phyloP scores from a whole-genome alignment of 2,329 filamentous ascomycete species.

The Cryphonectria japonica region DNA sequence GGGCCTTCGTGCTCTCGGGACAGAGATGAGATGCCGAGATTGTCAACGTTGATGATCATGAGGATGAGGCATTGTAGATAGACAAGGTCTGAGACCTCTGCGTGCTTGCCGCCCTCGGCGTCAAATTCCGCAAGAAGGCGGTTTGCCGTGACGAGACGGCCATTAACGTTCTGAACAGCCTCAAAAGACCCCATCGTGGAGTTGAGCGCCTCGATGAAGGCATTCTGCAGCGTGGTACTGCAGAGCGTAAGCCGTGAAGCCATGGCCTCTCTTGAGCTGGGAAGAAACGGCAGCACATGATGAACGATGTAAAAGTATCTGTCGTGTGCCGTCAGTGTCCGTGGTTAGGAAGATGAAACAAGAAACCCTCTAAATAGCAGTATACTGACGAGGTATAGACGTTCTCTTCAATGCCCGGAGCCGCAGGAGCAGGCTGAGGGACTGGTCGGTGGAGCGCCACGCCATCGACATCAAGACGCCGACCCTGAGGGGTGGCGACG shows the following conservation, averaged over 20 bases:
- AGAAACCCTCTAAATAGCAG: background rate
- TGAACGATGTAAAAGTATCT: constrained; percentile 70
- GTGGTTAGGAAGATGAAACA: background rate
- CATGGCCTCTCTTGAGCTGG: constrained; percentile 59
- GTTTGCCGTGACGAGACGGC: constrained; percentile 48
- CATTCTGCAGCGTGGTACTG: constrained; percentile 60
- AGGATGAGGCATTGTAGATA: constrained; percentile 70
- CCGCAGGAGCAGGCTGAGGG: constrained; percentile 22
- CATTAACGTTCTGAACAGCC: constrained; percentile 38
- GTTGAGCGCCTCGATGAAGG: constrained; percentile 66
- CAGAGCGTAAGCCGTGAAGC: constrained; percentile 60
- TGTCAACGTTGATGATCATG: constrained; percentile 68
- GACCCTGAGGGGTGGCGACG: constrained; percentile 9
- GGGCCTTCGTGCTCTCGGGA: constrained; percentile 49
- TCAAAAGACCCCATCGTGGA: constrained; percentile 60
- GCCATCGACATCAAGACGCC: constrained; percentile 20
- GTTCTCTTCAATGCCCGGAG: constrained; percentile 48
- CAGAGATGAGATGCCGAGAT: constrained; percentile 50
- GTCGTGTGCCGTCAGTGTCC: constrained; percentile 6
- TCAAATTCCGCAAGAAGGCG: constrained; percentile 58
- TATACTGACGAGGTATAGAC: constrained; percentile 50
- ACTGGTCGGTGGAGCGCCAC: constrained; percentile 1
- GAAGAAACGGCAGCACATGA: constrained; percentile 68
- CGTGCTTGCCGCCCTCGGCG: constrained; percentile 43
- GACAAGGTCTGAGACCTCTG: constrained; percentile 52